Evolutionary conservation across 2,329 filamentous ascomycete genomes (phyloP).

Genomic region (Botrytis galanthina): DNA sequence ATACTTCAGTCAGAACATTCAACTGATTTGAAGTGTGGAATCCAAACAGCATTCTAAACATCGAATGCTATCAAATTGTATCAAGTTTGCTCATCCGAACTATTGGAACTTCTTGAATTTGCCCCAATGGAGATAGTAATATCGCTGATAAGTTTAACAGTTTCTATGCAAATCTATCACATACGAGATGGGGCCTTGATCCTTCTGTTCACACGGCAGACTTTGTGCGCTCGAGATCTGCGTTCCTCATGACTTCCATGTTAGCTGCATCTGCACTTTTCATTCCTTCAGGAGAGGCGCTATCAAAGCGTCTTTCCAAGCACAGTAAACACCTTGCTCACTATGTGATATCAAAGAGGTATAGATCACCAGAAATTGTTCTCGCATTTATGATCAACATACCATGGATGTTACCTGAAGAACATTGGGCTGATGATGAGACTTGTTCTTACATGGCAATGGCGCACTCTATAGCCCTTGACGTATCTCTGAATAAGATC

Average conservation of each 20-base stretch:
- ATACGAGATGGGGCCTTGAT: constrained; percentile 73
- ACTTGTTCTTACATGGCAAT: constrained; percentile 70
- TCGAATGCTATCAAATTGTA: neutral
- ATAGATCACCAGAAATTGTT: constrained; percentile 71
- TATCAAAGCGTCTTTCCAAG: constrained; percentile 63
- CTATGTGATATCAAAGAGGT: constrained; percentile 58
- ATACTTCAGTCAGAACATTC: neutral
- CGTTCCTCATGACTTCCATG: constrained; percentile 70
- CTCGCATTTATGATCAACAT: constrained; percentile 74
- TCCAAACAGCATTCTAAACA: neutral
- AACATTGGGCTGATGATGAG: constrained; percentile 69
- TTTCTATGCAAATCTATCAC: constrained; percentile 67
- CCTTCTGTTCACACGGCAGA: constrained; percentile 61
- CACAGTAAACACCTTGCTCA: constrained; percentile 63
- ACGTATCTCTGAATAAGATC: constrained; percentile 68
- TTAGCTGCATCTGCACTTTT: constrained; percentile 68
- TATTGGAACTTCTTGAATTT: neutral
- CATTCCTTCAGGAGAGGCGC: constrained; percentile 58
- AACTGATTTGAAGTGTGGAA: neutral
- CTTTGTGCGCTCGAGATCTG: constrained; percentile 65
- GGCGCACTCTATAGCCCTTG: constrained; percentile 66
- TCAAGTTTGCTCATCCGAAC: neutral
- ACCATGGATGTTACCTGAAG: constrained; percentile 69
- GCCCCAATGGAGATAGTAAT: neutral
- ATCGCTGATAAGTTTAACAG: constrained; percentile 40